Percentiles rank a stretch among this genome's conserved stretches.
Evolutionary conservation across 176 grass and related monocot genomes (phyloP).

Genomic region (Oropetium thomaeum): DNA sequence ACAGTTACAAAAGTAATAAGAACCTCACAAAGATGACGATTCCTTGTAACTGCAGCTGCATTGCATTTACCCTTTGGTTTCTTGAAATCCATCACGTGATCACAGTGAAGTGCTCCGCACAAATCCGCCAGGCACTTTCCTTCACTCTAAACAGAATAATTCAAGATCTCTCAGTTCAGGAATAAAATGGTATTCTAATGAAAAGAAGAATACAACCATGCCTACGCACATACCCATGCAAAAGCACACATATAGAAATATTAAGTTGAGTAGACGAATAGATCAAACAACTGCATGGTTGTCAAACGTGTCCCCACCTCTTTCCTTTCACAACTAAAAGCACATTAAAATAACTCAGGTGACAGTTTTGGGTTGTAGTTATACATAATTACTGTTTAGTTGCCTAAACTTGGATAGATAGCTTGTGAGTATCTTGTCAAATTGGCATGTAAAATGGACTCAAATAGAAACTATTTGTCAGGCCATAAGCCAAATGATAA

Average conservation of each 20-base stretch:
- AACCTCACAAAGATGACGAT: slow-evolving; percentile 98
- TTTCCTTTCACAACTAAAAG: background rate
- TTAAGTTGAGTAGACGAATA: slow-evolving; percentile 7
- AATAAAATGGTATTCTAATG: background rate
- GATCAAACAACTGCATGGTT: slow-evolving; percentile 14
- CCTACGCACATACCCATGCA: background rate
- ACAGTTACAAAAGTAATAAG: slow-evolving; percentile 28
- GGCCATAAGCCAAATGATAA: background rate
- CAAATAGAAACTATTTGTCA: background rate
- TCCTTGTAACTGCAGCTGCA: slow-evolving; percentile 75
- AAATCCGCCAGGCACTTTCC: slow-evolving; percentile 92
- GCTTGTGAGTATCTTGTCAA: background rate
- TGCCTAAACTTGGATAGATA: background rate
- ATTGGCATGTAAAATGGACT: background rate
- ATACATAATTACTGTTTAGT: background rate
- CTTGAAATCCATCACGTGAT: slow-evolving; percentile 72
- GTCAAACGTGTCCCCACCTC: background rate
- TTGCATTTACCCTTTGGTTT: slow-evolving; percentile 94
- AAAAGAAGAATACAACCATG: slow-evolving; percentile 4
- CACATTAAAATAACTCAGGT: background rate
- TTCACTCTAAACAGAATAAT: slow-evolving; percentile 49
- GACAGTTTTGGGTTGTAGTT: background rate
- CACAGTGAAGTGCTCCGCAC: slow-evolving; percentile 89
- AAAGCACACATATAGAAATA: background rate
- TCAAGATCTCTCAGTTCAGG: slow-evolving; percentile 15